phyloP scores from a whole-genome alignment of 177 flowering plant species.

The Telopea speciosissima region DNA sequence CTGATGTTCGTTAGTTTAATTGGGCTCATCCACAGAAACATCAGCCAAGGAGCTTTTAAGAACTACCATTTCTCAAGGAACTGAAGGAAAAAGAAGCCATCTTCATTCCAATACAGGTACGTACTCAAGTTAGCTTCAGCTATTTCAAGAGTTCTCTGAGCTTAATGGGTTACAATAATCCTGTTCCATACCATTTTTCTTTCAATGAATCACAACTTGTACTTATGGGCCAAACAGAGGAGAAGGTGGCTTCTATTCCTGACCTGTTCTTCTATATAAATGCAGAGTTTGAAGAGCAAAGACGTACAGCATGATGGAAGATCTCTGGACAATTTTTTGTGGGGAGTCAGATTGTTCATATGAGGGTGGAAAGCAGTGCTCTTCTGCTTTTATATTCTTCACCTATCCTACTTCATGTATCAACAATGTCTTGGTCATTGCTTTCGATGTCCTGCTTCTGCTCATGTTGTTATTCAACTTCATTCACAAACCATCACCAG shows the following conservation, averaged over 20 bases:
- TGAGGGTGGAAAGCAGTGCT: conserved; percentile 24
- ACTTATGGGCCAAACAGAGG: too few species aligned
- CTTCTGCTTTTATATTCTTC: conserved; percentile 17
- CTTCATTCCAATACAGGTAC: neutral
- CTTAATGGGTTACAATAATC: neutral
- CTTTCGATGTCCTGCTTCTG: conserved; percentile 42
- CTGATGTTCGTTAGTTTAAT: neutral
- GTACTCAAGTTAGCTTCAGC: neutral
- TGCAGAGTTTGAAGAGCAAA: conserved; percentile 12
- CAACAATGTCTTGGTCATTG: conserved; percentile 36
- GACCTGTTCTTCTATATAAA: neutral
- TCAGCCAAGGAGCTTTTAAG: neutral
- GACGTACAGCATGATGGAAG: conserved; percentile 30
- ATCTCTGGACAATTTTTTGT: conserved; percentile 51
- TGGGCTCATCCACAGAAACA: neutral
- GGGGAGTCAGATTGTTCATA: conserved; percentile 37
- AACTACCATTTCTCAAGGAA: neutral
- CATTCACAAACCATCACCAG: conserved; percentile 30
- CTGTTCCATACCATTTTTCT: too few species aligned
- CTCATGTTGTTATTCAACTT: conserved; percentile 33
- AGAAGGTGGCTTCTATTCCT: neutral
- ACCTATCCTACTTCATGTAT: conserved; percentile 41
- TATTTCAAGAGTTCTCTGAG: neutral
- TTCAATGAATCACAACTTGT: too few species aligned
- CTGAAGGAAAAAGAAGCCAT: neutral